Percentiles rank a stretch among this genome's conserved stretches.
phyloP scores from a whole-genome alignment of 2,329 filamentous ascomycete genomes.

The Fusarium sarcochroum region DNA sequence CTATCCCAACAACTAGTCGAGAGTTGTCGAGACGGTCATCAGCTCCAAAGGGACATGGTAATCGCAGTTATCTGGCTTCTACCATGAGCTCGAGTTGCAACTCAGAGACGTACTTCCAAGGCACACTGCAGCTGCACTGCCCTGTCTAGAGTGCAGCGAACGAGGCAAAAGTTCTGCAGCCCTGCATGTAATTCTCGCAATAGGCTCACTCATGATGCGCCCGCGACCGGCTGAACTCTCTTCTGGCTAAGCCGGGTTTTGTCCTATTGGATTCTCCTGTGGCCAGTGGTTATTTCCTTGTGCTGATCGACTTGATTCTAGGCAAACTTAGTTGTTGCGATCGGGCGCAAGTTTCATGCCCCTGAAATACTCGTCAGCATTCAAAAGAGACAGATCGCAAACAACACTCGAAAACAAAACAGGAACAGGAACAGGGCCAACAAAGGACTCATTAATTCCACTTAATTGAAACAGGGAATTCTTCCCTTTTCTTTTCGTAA shows the following conservation, averaged over 20 bases:
- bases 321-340: slow-evolving; percentile 19
- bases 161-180: slow-evolving; percentile 20
- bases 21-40: slow-evolving; percentile 8
- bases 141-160: slow-evolving; percentile 4
- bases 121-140: slow-evolving; percentile 30
- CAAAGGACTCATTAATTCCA: neutral
- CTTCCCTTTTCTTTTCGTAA: neutral
- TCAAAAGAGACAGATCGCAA: slow-evolving; percentile 14
- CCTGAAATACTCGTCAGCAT: slow-evolving; percentile 6
- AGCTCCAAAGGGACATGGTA: neutral
- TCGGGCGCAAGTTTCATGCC: slow-evolving; percentile 16
- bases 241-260: slow-evolving; percentile 5
- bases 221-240: slow-evolving; percentile 15
- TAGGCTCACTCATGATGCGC: slow-evolving; percentile 32
- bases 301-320: slow-evolving; percentile 1
- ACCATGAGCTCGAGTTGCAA: slow-evolving; percentile 20
- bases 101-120: slow-evolving; percentile 29
- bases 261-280: slow-evolving; percentile 18
- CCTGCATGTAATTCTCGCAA: slow-evolving; percentile 36
- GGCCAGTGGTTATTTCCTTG: slow-evolving; percentile 11
- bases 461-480: neutral
- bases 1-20: slow-evolving; percentile 14
- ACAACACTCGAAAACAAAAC: neutral
- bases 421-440: neutral
- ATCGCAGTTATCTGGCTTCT: slow-evolving; percentile 10